phyloP scores from a whole-genome alignment of 139 green algal species.

The Chlamydomonas applanata region DNA sequence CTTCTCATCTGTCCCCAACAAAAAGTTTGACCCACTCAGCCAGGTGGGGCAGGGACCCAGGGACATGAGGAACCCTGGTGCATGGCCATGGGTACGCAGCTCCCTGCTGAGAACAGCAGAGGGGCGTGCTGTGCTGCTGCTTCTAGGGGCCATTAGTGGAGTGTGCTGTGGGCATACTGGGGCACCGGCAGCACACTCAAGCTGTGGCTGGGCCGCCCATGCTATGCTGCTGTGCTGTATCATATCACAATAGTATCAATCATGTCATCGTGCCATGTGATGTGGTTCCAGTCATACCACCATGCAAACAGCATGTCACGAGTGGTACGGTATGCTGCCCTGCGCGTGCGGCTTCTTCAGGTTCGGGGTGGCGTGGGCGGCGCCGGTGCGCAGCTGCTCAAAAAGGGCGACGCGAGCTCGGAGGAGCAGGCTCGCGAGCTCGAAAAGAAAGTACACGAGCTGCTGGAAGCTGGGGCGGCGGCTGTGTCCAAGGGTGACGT shows the following conservation, averaged over 20 bases:
- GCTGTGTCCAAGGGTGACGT: slow-evolving; percentile 25
- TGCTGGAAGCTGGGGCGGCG: slow-evolving; percentile 69
- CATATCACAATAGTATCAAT: too few relatives aligned
- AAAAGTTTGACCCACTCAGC: slow-evolving; percentile 63
- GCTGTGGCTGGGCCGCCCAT: too few relatives aligned
- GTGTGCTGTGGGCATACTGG: too few relatives aligned
- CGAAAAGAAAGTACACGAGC: slow-evolving; percentile 75
- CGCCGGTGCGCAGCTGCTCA: slow-evolving; percentile 8
- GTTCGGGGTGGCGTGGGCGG: neutral
- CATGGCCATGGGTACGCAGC: too few relatives aligned
- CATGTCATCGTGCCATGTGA: too few relatives aligned
- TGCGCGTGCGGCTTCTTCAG: neutral
- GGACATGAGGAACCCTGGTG: too few relatives aligned
- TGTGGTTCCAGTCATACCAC: neutral
- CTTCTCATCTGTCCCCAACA: slow-evolving; percentile 54
- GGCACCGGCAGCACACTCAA: too few relatives aligned
- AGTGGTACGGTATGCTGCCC: neutral
- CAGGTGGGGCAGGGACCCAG: too few relatives aligned
- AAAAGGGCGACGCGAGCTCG: slow-evolving; percentile 17
- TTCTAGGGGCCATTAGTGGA: too few relatives aligned
- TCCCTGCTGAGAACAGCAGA: too few relatives aligned
- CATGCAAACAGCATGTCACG: neutral
- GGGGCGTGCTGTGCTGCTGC: too few relatives aligned
- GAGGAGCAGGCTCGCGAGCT: slow-evolving; percentile 39
- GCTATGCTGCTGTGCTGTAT: neutral